Base-by-base conservation (phyloP, 1,284 basidiomycete species). In the Moesziomyces antarcticus region DNA sequence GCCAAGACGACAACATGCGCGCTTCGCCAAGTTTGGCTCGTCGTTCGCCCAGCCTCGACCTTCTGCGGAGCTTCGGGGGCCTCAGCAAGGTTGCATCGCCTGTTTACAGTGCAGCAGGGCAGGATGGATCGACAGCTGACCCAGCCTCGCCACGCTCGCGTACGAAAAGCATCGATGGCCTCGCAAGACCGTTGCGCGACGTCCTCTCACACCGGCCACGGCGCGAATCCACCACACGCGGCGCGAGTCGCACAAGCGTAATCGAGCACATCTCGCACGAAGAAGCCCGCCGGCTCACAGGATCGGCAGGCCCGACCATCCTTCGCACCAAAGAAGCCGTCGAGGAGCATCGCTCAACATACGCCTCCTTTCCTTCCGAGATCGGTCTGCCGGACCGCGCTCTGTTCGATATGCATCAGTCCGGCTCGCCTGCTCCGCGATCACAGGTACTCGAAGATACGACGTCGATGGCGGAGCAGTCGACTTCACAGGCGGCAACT, bases 181-280 rank as follows among this genome's bases (percentile, higher is more conserved):
- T 62, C 22, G 47, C 41, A 4, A 40, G 54, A 43, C 51, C 69
- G 10, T 50, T 72, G 27, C 58, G 62, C 51, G 56, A 72, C 18
- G 54, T 60, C 24, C 43, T 72, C 20, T n/a, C 45, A 4, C 58
- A 50, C 6, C 58, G 63, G 5, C 21, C 58, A 3, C 69, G 63
- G 25, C 60, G 50, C 21, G 52, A 55, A 5, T 59, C 52, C 3
- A 56, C 21, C 50, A 50, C 44, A 30, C 14, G 40, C 18, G 45
- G 47, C 11, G 58, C 58, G 3, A 45, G 47, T 40, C 69, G 53
- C 21, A 47, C 43, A 21, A 66, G 70, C 25, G 57, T 68, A 40
- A 73, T 73, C 42, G 56, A 73, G 35, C 71, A 73, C 37, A 50
- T 69, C 20, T 73, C 71, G 7, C 56, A 60, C 55, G 51, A 73